A percentile compares a stretch with the other conserved stretches of the same genome.
phyloP scores from a whole-genome alignment of 2,329 filamentous ascomycete genomes.

The Huntiella savannae region DNA sequence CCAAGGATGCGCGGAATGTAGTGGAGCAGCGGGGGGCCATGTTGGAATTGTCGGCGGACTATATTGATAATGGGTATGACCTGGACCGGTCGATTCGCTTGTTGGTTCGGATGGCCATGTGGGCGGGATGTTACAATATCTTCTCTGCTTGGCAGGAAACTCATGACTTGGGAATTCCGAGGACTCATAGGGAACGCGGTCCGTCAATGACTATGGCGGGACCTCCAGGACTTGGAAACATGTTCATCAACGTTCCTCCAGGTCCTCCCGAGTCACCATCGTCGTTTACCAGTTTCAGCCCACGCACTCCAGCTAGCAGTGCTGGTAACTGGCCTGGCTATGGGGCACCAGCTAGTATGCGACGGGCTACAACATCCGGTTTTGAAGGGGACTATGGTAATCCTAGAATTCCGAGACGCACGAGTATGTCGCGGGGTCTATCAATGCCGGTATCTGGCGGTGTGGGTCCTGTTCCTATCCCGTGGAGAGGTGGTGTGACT shows the following conservation, averaged over 20 bases:
- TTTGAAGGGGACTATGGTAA: conserved; percentile 4
- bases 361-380: neutral
- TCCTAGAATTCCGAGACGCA: conserved; percentile 1
- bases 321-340: neutral
- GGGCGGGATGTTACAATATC: neutral
- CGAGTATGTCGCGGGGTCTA: conserved; percentile 7
- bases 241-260: neutral
- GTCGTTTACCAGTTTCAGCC: conserved; percentile 6
- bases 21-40: no score
- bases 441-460: conserved; percentile 1
- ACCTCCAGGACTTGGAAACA: neutral
- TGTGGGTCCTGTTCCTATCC: conserved; percentile 1
- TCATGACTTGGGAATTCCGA: no score
- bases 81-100: neutral
- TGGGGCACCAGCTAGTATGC: neutral
- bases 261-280: conserved; percentile 1
- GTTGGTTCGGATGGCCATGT: neutral
- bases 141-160: neutral
- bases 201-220: neutral
- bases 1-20: no score
- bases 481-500: neutral
- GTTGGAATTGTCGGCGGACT: no score
- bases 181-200: neutral
- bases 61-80: conserved; percentile 1
- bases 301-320: conserved; percentile 3